Base-by-base conservation (phyloP, 495 filamentous ascomycete species). In the Astrocystis sublimbata region DNA sequence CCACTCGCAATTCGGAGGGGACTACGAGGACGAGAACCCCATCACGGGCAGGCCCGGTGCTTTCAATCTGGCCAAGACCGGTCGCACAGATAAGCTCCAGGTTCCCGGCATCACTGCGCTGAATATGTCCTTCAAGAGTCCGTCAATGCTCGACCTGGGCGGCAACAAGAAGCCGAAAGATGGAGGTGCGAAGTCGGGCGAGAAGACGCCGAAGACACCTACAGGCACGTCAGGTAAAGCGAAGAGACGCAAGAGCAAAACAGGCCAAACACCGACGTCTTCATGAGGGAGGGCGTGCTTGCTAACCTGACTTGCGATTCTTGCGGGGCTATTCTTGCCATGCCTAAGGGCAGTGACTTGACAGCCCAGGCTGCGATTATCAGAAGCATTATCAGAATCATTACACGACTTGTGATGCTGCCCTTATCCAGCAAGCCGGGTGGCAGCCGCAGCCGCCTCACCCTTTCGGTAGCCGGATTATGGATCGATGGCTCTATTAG, bases 21-120 rank as follows among this genome's bases (percentile, higher is more conserved):
- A 98, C 55, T 96, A 85, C 73, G 92, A 94, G 86, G 92, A 98
- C 73, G 92, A 96, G 71, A 94, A 88, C 65, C 92, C 92, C 2
- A 83, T 96, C 49, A 85, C 89, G 1, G 93, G 93, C 46, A 88
- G 90, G 66, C 93, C 93, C 0, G 92, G 93, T 21, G 85, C 86
- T n/a, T 96, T 96, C 75, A 87, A 89, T 56, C 79, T 96, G 51
- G 85, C 85, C 10, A 87, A 81, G 30, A 84, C 85, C 4, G 82
- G 83, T 2, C 75, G 82, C 19, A 80, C 79, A 53, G 75, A 71
- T 33, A 79, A 76, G 65, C 71, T 71, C 5, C 68, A 67, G 12
- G 60, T 61, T 2, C 65, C 61, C 28, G 47, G 61, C 3, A 51
- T 65, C 24, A 72, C 76, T 0, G 65, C 65, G 13, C 51, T 79